Base-by-base conservation (phyloP, 148 eudicot genomes). In the Linanthus parryae region DNA sequence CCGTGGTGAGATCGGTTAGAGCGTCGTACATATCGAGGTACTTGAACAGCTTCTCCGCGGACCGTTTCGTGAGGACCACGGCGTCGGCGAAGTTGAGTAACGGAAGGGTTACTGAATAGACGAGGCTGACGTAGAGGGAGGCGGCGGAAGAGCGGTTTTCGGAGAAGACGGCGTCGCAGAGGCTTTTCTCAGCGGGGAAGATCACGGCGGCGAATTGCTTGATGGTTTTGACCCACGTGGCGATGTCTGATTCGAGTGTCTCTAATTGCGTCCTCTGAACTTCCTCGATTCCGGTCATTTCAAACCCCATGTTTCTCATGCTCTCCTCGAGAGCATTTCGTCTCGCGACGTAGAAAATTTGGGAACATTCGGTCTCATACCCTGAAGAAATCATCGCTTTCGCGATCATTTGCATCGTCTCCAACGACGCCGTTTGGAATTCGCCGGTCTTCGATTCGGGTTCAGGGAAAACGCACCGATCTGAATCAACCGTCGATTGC, bases 1-100 rank as follows among this genome's bases (percentile, higher is more conserved):
- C 57, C 1, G 62, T 37, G 20, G 44, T 36, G 0, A 91, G 65
- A 8, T 67, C 69, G 2, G 60, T 70, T 14, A 91, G 52, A 10
- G 87, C 58, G 31, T 86, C 97, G 44, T 78, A 76, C 67, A 86
- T 71, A 57, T 91, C 97, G 9, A 91, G 73, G 52, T 76, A 82
- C 50, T 76, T 91, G 65, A 91, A 91, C 9, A 91, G 73, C 47
- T 80, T 74, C 58, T 90, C 97, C 0, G 95, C 76, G 0, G 84
- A 70, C 2, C 82, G 71, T 39, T 71, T 74, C 4, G 89, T 75
- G 70, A 79, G 58, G 0, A 81, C 65, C 1, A 87, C 65, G 3
- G 82, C 92, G 53, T 81, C 95, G 0, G 80, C 94, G 49, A 86
- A 86, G 63, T 75, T 82, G 15, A 83, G 80, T 26, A 91, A 66